These are phyloP conservation scores for Pseudogymnoascus sp. DNA, from an alignment of 2,329 filamentous ascomycete genomes.

Conservation along the genomic window DNA sequence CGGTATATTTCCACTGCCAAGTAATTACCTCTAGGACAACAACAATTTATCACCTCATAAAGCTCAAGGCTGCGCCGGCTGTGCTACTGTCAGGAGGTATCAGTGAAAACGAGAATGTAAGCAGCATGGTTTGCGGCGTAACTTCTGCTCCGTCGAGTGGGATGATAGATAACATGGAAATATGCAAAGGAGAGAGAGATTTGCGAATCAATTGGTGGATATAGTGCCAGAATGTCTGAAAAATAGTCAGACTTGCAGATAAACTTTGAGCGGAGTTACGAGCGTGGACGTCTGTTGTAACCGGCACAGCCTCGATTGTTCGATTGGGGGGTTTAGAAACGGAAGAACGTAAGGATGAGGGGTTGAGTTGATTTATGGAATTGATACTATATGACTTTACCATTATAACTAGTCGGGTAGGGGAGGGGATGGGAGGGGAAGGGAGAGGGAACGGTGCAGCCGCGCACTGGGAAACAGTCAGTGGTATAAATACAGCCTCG, in stretches of 20 bases:
- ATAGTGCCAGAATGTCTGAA: neutral
- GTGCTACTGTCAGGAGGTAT: neutral
- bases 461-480: neutral
- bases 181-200: neutral
- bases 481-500: neutral
- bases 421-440: too few relatives aligned
- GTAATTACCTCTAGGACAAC: neutral
- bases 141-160: neutral
- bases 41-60: neutral
- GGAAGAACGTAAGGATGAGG: neutral
- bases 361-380: neutral
- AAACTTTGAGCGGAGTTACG: too few relatives aligned
- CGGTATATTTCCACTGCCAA: neutral
- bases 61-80: neutral
- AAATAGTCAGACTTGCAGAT: neutral
- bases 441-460: too few relatives aligned
- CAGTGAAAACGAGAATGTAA: neutral
- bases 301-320: too few relatives aligned
- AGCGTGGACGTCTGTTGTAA: too few relatives aligned
- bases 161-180: neutral
- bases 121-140: neutral
- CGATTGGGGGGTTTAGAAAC: too few relatives aligned
- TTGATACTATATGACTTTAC: neutral
- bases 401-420: too few relatives aligned
- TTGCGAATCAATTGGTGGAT: neutral